Evolutionary conservation across 2,329 filamentous ascomycete genomes (phyloP).

Genomic region (Monosporascus sp.): DNA sequence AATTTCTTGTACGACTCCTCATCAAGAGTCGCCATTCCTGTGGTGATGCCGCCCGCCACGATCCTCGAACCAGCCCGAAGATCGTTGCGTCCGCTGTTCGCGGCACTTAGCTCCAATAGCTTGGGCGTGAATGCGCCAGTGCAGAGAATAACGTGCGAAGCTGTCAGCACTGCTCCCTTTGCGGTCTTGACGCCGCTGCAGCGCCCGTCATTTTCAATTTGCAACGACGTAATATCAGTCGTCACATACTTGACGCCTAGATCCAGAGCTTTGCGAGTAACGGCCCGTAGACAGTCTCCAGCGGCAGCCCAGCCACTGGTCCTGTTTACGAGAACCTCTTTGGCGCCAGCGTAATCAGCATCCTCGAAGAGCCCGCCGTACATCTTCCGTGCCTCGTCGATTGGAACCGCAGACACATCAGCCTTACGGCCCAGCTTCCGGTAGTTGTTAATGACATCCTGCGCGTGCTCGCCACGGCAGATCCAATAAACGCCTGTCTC

Average conservation of each 20-base stretch:
- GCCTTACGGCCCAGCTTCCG: constrained; percentile 34
- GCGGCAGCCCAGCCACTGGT: constrained; percentile 61
- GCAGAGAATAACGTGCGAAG: constrained; percentile 47
- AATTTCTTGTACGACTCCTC: constrained; percentile 39
- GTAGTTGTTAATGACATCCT: constrained; percentile 50
- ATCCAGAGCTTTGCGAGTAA: constrained; percentile 47
- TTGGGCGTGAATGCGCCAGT: constrained; percentile 55
- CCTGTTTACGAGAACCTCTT: constrained; percentile 55
- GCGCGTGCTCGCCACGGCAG: constrained; percentile 44
- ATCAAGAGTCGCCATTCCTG: constrained; percentile 50
- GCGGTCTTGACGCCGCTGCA: constrained; percentile 45
- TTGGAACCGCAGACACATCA: constrained; percentile 38
- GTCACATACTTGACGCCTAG: constrained; percentile 55
- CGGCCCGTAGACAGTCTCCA: constrained; percentile 48
- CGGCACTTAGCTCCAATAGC: constrained; percentile 47
- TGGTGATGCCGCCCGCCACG: constrained; percentile 53
- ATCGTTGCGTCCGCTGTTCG: constrained; percentile 37
- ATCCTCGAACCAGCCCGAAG: constrained; percentile 51
- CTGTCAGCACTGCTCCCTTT: constrained; percentile 39
- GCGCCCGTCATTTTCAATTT: constrained; percentile 38
- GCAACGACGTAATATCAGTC: constrained; percentile 43
- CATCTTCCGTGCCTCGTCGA: constrained; percentile 41
- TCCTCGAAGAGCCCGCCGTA: constrained; percentile 55
- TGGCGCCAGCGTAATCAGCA: constrained; percentile 54
- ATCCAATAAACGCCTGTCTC: constrained; percentile 56